These are phyloP conservation scores for Phytopythium cucurbitacearum DNA, from an alignment of 352 stramenopile genomes.

Conservation along the genomic window DNA sequence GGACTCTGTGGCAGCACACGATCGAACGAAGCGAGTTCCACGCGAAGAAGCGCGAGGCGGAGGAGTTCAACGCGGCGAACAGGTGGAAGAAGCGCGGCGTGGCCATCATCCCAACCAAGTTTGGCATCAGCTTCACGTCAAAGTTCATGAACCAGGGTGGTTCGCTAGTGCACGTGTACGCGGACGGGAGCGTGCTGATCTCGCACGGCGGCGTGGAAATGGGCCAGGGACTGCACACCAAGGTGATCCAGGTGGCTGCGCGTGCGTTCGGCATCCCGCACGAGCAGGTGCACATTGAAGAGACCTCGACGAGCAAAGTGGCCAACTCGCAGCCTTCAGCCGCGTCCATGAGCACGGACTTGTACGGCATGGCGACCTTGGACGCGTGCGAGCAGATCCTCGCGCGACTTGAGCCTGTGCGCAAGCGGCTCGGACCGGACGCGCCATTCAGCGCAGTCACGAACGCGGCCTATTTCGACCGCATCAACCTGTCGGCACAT, in stretches of 20 bases:
- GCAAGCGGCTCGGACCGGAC: constrained; percentile 61
- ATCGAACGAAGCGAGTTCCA: constrained; percentile 68
- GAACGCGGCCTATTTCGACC: constrained; percentile 89
- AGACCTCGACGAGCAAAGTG: constrained; percentile 94
- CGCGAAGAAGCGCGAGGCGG: constrained; percentile 57
- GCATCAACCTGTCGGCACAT: constrained; percentile 93
- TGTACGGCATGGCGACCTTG: constrained; percentile 97
- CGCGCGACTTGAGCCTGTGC: constrained; percentile 82
- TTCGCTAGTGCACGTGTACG: constrained; percentile 94
- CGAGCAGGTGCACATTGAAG: constrained; percentile 92
- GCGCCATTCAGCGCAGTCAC: constrained; percentile 83
- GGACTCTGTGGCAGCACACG: constrained; percentile 74
- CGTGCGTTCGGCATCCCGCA: constrained; percentile 91
- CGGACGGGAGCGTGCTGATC: constrained; percentile 93
- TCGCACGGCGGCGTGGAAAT: constrained; percentile 97
- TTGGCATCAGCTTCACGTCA: constrained; percentile 95
- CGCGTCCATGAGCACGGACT: constrained; percentile 93
- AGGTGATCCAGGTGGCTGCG: constrained; percentile 89
- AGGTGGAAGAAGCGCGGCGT: constrained; percentile 91
- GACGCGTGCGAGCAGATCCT: constrained; percentile 96
- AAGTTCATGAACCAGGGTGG: constrained; percentile 98
- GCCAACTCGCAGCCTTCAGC: constrained; percentile 93
- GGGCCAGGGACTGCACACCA: constrained; percentile 96
- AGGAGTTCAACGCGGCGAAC: constrained; percentile 89
- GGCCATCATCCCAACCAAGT: constrained; percentile 85